Percentiles rank a stretch among this genome's conserved stretches.
Evolutionary conservation across 129 eudicot species (phyloP).

Genomic region (Oenanthe sinensis): DNA sequence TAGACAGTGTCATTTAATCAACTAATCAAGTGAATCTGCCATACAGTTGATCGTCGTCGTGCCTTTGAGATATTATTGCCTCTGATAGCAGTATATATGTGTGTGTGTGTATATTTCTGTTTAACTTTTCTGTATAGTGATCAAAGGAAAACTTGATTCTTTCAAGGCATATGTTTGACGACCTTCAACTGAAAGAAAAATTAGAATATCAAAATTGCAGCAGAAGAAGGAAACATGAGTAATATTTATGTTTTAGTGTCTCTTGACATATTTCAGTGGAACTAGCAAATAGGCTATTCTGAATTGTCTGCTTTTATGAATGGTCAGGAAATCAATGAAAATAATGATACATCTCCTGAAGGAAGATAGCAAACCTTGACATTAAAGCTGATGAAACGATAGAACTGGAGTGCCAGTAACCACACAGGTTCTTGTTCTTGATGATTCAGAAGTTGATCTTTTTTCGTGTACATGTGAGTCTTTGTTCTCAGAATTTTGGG

Average conservation of each 20-base stretch:
- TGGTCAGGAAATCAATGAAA: background rate
- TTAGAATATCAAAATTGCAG: background rate
- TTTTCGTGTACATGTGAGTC: slow-evolving; percentile 3
- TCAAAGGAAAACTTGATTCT: background rate
- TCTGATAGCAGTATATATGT: background rate
- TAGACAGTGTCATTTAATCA: background rate
- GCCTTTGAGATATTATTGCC: background rate
- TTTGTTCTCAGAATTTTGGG: background rate
- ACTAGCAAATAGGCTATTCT: background rate
- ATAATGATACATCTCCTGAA: background rate
- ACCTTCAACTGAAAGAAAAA: background rate
- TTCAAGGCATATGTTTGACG: background rate
- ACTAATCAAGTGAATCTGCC: background rate
- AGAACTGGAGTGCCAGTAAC: background rate
- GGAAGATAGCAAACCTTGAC: background rate
- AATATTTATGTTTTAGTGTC: background rate
- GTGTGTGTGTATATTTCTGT: background rate
- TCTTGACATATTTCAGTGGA: background rate
- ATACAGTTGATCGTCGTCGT: background rate
- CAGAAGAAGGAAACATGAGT: background rate
- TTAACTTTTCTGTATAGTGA: background rate
- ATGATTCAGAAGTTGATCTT: slow-evolving; percentile 1
- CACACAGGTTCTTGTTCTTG: background rate
- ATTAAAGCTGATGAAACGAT: background rate
- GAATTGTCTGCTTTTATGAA: background rate